Evolutionary conservation across 805 yeast genomes (phyloP), one percentile per base, ranked within the genome.

Genomic region (Wickerhamomyces kurtzmanii): DNA sequence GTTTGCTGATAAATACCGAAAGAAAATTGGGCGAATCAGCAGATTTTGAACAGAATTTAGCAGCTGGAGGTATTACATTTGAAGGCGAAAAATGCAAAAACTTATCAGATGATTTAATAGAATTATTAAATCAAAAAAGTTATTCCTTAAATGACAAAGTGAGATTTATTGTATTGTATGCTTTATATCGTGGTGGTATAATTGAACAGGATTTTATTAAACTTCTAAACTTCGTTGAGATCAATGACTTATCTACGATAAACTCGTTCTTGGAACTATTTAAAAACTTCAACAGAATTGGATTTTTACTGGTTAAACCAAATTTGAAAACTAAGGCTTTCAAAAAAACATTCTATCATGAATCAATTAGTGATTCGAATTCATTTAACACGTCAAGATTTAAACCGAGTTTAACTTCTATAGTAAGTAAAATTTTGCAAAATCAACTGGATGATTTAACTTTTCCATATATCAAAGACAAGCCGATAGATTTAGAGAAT

Each of bases 11-110:
- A 11, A 75, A 78, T 47, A 69, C 75, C 27, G 62, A 60, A 17
- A 61, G 74, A 35, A 65, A 69, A 36, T 55, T 85, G 38, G 74
- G 79, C 7, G 84, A 73, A 34, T 62, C 82, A 12, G 84, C 94
- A 1, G 91, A 83, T 37, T 65, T 86, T 33, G 97, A 91, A 53
- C 96, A 87, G 54, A 70, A 76, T 12, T 65, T 86, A 37, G 71
- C 80, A 5, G 82, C 85, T 4, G 71, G 72, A 23, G 94, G 94
- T 14, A 51, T 68, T 3, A 75, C 74, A 31, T 61, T 75, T 26
- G 81, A 83, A 37, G 86, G 89, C 3, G 66, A 65, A 16, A 69
- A 69, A 39, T 65, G 67, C 24, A 70, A 70, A 39, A 63, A 67
- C 29, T 54, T 82, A 15, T 75, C 80, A 18, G 80, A 73, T 28